Percentiles rank a stretch among this genome's conserved stretches.
phyloP scores from a whole-genome alignment of 164 flowering plant species.

The Warburgia ugandensis region DNA sequence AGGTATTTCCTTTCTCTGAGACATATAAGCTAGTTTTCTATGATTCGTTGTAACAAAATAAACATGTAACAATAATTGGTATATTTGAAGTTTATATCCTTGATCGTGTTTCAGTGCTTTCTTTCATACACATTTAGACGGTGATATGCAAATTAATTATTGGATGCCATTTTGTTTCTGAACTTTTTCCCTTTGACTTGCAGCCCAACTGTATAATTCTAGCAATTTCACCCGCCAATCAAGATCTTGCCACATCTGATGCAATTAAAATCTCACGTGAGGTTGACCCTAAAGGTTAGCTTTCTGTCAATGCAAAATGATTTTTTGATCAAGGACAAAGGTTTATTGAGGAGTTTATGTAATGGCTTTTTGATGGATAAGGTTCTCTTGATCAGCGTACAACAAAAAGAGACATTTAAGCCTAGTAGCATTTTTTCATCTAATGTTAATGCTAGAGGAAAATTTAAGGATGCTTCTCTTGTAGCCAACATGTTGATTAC shows the following conservation, averaged over 20 bases:
- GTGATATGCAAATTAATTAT: neutral
- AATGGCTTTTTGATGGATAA: too few relatives aligned
- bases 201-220: constrained; percentile 94
- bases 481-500: too few relatives aligned
- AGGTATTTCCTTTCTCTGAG: constrained; percentile 31
- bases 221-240: constrained; percentile 96
- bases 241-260: constrained; percentile 99
- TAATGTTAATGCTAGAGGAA: too few relatives aligned
- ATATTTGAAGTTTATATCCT: too few relatives aligned
- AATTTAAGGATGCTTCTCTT: too few relatives aligned
- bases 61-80: too few relatives aligned
- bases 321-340: neutral
- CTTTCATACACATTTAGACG: neutral
- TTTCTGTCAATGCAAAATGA: neutral
- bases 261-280: constrained; percentile 94
- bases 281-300: constrained; percentile 82
- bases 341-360: too few relatives aligned
- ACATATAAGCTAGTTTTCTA: neutral
- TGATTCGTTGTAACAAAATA: neutral
- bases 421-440: too few relatives aligned
- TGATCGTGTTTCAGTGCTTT: too few relatives aligned
- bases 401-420: too few relatives aligned
- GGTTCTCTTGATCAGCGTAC: too few relatives aligned
- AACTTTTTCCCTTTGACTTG: constrained; percentile 13
- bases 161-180: neutral